phyloP scores from a whole-genome alignment of 192 early-diverging fungal genomes.

The Phycomyces nitens region DNA sequence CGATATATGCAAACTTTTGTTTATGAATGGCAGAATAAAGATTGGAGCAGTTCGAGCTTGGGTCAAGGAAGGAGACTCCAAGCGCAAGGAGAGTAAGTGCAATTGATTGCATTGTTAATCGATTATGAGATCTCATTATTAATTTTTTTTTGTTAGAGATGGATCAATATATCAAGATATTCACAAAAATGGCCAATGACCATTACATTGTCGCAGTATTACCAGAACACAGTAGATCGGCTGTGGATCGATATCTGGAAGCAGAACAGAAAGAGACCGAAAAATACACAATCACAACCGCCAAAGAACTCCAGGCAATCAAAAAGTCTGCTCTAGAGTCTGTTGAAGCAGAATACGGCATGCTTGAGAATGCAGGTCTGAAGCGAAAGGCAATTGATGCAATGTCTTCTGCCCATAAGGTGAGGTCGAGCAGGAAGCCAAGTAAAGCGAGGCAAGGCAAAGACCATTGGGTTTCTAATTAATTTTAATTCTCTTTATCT shows the following conservation, averaged over 20 bases:
- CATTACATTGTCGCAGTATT: constrained; percentile 58
- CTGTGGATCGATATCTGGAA: constrained; percentile 56
- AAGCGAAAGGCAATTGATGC: constrained; percentile 31
- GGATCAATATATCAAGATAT: constrained; percentile 28
- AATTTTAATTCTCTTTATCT: background rate
- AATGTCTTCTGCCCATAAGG: background rate
- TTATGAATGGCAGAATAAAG: constrained; percentile 30
- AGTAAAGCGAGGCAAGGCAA: constrained; percentile 12
- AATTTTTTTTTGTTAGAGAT: constrained; percentile 8
- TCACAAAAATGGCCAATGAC: constrained; percentile 56
- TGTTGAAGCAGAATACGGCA: constrained; percentile 47
- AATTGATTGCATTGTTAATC: background rate
- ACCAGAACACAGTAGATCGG: constrained; percentile 57
- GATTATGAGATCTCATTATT: background rate
- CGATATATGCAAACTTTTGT: constrained; percentile 14
- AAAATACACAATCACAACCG: constrained; percentile 55
- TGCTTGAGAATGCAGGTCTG: constrained; percentile 47
- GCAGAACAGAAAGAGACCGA: constrained; percentile 56
- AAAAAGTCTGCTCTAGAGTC: constrained; percentile 43
- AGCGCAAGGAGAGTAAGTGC: constrained; percentile 11
- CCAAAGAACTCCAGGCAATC: constrained; percentile 56
- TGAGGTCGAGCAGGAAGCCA: constrained; percentile 2
- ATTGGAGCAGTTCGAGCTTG: constrained; percentile 15
- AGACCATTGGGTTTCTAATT: background rate
- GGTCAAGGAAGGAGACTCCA: constrained; percentile 12